Evolutionary conservation across 495 filamentous ascomycete genomes (phyloP).

Genomic region (Podospora australis): DNA sequence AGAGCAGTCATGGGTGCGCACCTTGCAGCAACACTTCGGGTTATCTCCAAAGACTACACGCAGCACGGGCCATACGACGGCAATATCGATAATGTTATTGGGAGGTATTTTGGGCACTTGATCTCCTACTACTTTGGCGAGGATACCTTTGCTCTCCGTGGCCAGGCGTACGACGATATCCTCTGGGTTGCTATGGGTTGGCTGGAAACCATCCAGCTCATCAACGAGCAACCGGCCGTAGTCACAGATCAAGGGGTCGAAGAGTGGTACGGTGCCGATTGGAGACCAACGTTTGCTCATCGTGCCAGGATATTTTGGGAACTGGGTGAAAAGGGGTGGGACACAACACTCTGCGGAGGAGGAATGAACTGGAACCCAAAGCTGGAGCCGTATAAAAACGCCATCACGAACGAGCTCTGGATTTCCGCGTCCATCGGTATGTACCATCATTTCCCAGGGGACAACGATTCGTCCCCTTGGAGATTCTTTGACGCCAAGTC

Average conservation of each 20-base stretch:
- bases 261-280: conserved; percentile 69
- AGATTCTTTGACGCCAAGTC: not conserved
- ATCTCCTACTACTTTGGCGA: conserved; percentile 81
- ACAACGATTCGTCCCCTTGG: conserved; percentile 62
- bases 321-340: conserved; percentile 72
- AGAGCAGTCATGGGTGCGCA: conserved; percentile 80
- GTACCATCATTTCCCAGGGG: conserved; percentile 88
- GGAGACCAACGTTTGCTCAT: conserved; percentile 74
- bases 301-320: conserved; percentile 87
- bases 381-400: conserved; percentile 86
- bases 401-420: conserved; percentile 91
- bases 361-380: conserved; percentile 92
- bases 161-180: conserved; percentile 91
- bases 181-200: conserved; percentile 93
- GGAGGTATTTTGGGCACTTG: conserved; percentile 72
- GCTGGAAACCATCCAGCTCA: conserved; percentile 76
- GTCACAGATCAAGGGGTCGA: not conserved
- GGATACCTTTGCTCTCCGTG: conserved; percentile 65
- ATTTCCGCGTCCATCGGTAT: conserved; percentile 79
- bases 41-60: conserved; percentile 46
- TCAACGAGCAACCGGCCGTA: conserved; percentile 47
- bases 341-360: conserved; percentile 71
- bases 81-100: conserved; percentile 64
- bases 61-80: conserved; percentile 30
- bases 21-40: conserved; percentile 59